phyloP scores from a whole-genome alignment of 2,329 filamentous ascomycete species.

The Fusarium guadeloupense region DNA sequence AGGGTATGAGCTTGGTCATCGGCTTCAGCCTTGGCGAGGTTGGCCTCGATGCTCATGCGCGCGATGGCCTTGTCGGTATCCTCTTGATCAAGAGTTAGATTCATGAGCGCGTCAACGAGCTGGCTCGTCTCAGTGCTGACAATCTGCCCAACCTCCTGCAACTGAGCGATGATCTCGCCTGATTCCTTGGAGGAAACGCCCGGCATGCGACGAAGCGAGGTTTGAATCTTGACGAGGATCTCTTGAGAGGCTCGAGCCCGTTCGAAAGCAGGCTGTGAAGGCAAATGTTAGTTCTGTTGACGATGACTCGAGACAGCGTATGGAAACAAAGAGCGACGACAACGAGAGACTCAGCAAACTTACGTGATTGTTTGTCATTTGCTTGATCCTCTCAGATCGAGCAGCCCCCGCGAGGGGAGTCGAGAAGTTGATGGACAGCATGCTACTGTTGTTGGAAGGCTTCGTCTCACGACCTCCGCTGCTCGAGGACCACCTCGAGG shows the following conservation, averaged over 20 bases:
- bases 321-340: background rate
- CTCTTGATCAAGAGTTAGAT: slow-evolving; percentile 50
- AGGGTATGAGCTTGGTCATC: slow-evolving; percentile 49
- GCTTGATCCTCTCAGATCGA: slow-evolving; percentile 49
- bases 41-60: slow-evolving; percentile 52
- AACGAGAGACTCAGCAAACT: slow-evolving; percentile 23
- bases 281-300: background rate
- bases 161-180: slow-evolving; percentile 47
- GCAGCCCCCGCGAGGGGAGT: slow-evolving; percentile 51
- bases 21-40: slow-evolving; percentile 47
- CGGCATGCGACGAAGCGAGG: slow-evolving; percentile 52
- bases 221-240: slow-evolving; percentile 51
- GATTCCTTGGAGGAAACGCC: slow-evolving; percentile 50
- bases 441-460: slow-evolving; percentile 25
- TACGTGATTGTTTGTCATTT: slow-evolving; percentile 53
- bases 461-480: slow-evolving; percentile 25
- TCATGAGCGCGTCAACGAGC: slow-evolving; percentile 52
- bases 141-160: slow-evolving; percentile 51
- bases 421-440: slow-evolving; percentile 53
- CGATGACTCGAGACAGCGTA: background rate
- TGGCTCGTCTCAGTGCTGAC: slow-evolving; percentile 52
- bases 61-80: slow-evolving; percentile 52
- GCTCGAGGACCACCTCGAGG: slow-evolving; percentile 33
- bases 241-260: slow-evolving; percentile 49
- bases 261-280: slow-evolving; percentile 47